Base-by-base conservation (phyloP, 306 rosid genomes). In the Inga leiocalycina region DNA sequence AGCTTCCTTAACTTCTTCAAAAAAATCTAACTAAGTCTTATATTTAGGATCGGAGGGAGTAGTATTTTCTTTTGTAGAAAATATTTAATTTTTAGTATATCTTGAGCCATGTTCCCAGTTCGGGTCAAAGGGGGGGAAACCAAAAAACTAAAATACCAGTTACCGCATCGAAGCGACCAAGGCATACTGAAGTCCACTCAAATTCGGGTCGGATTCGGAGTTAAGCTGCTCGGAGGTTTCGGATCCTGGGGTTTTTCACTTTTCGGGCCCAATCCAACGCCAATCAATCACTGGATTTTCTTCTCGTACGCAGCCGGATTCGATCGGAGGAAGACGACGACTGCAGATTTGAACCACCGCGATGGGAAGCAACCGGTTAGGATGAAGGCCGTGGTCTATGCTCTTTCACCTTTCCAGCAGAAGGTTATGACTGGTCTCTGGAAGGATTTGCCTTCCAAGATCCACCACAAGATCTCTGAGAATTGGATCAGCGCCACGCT, bases 321-420 rank as follows among this genome's bases (percentile, higher is more conserved):
- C 24, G 57, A 68, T 15, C 27, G 54, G 56, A 79, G 35, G 64
- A 52, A 79, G 80, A 39, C 7, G 49, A 39, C 74, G 16, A 39
- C 24, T 39, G 76, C 80, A 43, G 10, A 8, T 19, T 5, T 24
- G 74, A 69, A 41, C 32, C 0, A 20, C 32, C n/a, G 5, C 20
- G 37, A 94, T 94, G 97, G 98, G 79, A 93, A 93, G 51, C 75
- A 88, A 61, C 80, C 43, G 77, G 89, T 93, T 75, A 92, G 88
- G 66, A 87, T 94, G 92, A 94, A 89, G 84, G 92, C 94, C 1
- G 98, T 94, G 80, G 80, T 88, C n/a, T 94, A 94, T 67, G 91
- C 94, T 0, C 91, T 94, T 4, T 94, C 98, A 35, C 98, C 98
- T 32, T 93, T 91, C 80, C 97, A 94, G 91, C 97, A 94, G 93